Percentiles rank a stretch among this genome's conserved stretches.
phyloP scores from a whole-genome alignment of 2,329 filamentous ascomycete species.

The Fusarium siculi region DNA sequence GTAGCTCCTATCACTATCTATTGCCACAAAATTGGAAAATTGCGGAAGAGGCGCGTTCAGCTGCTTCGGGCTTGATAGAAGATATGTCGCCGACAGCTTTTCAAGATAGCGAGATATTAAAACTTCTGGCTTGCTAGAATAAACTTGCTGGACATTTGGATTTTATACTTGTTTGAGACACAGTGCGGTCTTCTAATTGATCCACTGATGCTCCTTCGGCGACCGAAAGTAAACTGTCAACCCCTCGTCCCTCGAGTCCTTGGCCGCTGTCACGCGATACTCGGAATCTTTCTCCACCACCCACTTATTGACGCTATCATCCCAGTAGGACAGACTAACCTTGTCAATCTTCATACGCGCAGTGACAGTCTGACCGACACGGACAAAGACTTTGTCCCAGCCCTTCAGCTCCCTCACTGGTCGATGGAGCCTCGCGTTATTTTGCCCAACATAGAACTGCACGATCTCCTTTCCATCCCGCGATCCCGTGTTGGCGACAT shows the following conservation, averaged over 20 bases:
- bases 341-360: slow-evolving; percentile 17
- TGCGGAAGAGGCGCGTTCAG: neutral
- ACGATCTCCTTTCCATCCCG: slow-evolving; percentile 25
- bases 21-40: neutral
- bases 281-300: slow-evolving; percentile 18
- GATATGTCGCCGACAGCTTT: slow-evolving; percentile 7
- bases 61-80: neutral
- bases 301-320: slow-evolving; percentile 24
- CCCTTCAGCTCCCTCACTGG: slow-evolving; percentile 30
- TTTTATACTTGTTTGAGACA: neutral
- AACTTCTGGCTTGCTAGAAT: neutral
- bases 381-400: slow-evolving; percentile 20
- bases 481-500: slow-evolving; percentile 24
- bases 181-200: neutral
- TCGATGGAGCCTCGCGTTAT: neutral
- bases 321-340: slow-evolving; percentile 30
- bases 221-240: slow-evolving; percentile 2
- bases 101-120: slow-evolving; percentile 15
- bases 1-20: neutral
- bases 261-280: slow-evolving; percentile 20
- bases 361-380: slow-evolving; percentile 10
- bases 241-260: slow-evolving; percentile 22
- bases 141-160: neutral
- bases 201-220: slow-evolving; percentile 1
- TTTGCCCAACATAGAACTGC: slow-evolving; percentile 24